phyloP scores from a whole-genome alignment of 805 yeast species.

The Torulaspora delbrueckii region DNA sequence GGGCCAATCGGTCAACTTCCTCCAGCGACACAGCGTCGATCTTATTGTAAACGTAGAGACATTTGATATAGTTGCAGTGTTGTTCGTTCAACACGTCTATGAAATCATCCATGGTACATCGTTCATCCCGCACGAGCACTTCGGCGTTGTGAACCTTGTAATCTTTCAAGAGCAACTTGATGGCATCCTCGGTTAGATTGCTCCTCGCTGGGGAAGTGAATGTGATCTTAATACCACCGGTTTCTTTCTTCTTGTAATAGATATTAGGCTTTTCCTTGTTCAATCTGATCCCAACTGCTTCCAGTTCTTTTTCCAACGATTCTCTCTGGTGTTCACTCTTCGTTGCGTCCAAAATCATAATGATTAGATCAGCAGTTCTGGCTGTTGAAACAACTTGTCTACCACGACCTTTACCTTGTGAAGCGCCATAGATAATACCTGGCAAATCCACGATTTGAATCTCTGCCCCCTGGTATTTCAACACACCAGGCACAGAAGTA shows the following conservation, averaged over 20 bases:
- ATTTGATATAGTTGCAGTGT: constrained; percentile 83
- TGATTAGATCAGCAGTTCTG: constrained; percentile 84
- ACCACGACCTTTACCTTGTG: constrained; percentile 97
- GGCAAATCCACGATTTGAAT: constrained; percentile 97
- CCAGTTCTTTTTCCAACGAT: constrained; percentile 82
- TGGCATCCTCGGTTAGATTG: constrained; percentile 72
- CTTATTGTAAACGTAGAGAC: constrained; percentile 91
- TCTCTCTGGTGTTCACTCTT: constrained; percentile 85
- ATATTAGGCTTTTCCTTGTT: constrained; percentile 78
- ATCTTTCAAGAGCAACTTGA: constrained; percentile 72
- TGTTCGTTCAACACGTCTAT: constrained; percentile 86
- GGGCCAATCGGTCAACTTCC: constrained; percentile 87
- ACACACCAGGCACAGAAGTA: constrained; percentile 94
- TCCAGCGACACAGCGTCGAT: constrained; percentile 92
- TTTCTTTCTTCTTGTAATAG: constrained; percentile 67
- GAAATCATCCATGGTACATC: constrained; percentile 85
- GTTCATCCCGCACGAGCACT: constrained; percentile 81
- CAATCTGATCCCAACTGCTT: constrained; percentile 87
- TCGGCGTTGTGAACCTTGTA: constrained; percentile 91
- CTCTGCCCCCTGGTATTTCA: constrained; percentile 94
- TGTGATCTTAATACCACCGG: constrained; percentile 88
- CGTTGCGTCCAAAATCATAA: constrained; percentile 95
- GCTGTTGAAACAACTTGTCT: constrained; percentile 96
- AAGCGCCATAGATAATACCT: constrained; percentile 94
- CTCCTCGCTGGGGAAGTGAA: constrained; percentile 72